Evolutionary conservation across 495 filamentous ascomycete genomes (phyloP).

Genomic region (Talaromyces thailandensis): DNA sequence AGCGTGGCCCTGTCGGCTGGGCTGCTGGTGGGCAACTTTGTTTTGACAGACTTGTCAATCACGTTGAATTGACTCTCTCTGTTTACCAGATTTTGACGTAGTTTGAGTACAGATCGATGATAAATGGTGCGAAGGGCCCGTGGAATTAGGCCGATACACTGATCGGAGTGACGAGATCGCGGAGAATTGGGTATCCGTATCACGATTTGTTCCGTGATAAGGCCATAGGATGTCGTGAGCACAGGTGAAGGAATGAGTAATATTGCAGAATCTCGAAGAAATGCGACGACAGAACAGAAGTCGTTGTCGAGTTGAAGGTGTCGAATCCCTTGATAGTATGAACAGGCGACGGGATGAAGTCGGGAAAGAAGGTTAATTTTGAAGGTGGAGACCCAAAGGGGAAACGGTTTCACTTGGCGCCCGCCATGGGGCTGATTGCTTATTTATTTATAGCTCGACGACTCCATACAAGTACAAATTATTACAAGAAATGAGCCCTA

Average conservation of each 20-base stretch:
- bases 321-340: background rate
- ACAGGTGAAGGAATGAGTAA: background rate
- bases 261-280: background rate
- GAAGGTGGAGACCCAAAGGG: background rate
- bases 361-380: background rate
- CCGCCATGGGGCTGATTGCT: background rate
- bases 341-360: background rate
- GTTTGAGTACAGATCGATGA: background rate
- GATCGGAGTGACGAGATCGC: background rate
- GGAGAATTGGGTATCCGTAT: background rate
- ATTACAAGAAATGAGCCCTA: background rate
- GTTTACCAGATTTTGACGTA: background rate
- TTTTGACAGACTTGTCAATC: background rate
- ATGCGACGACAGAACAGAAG: background rate
- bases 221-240: background rate
- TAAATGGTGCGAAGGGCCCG: background rate
- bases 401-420: constrained; percentile 5
- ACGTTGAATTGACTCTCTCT: background rate
- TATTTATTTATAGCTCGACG: background rate
- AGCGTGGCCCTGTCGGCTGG: constrained; percentile 18
- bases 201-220: background rate
- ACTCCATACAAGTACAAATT: no score
- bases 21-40: constrained; percentile 2
- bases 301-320: background rate
- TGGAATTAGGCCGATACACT: background rate